Conservation (phyloP, 495 filamentous ascomycete species). For the Xanthoparmelia taractica region DNA sequence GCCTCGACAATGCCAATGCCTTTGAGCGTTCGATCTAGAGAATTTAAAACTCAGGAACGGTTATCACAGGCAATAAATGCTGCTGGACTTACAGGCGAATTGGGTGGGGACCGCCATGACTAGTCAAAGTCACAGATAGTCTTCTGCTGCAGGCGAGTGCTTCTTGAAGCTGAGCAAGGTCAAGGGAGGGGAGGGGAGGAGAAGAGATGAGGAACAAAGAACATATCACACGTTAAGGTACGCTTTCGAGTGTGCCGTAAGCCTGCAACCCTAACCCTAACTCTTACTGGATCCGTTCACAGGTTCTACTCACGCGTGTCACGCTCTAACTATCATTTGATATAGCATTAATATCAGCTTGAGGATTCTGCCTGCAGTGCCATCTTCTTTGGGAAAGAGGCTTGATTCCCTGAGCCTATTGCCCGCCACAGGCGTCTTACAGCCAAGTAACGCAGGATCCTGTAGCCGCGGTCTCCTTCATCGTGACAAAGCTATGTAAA, state of each 20-base stretch:
- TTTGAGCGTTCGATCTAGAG: conserved; percentile 80
- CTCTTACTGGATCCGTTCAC: background rate
- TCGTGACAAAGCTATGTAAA: background rate
- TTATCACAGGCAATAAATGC: too few species aligned
- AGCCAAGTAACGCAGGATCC: background rate
- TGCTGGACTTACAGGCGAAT: conserved; percentile 63
- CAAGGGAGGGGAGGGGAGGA: background rate
- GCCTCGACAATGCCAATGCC: conserved; percentile 89
- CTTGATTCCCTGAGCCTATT: background rate
- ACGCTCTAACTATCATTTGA: too few species aligned
- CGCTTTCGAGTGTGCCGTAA: background rate
- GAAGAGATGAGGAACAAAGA: background rate
- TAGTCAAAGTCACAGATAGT: conserved; percentile 66
- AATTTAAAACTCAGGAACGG: too few species aligned
- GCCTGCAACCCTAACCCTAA: background rate
- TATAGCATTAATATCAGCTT: too few species aligned
- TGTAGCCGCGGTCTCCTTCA: background rate
- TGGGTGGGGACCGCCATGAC: conserved; percentile 86
- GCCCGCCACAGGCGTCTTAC: background rate
- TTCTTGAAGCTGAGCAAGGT: background rate
- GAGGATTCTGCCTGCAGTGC: background rate
- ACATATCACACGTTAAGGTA: background rate
- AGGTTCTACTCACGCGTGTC: too few species aligned
- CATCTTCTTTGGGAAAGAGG: background rate
- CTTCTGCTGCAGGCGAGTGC: background rate